Percentiles rank a stretch among this genome's conserved stretches.
These are phyloP conservation scores for Euphorbia peplus DNA, from an alignment of 345 rosid genomes.

Conservation along the genomic window DNA sequence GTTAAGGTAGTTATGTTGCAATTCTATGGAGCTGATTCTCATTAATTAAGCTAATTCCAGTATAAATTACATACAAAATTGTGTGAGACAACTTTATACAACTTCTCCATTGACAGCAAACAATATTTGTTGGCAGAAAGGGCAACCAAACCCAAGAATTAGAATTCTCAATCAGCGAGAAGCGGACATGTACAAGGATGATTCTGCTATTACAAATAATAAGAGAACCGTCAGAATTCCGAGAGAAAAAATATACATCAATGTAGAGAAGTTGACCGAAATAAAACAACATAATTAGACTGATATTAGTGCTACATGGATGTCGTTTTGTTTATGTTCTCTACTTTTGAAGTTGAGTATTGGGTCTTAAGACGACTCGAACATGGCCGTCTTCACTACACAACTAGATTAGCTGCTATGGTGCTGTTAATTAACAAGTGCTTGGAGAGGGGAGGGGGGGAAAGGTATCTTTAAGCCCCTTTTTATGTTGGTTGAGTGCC, in stretches of 20 bases:
- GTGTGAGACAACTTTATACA: constrained; percentile 32
- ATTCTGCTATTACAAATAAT: constrained; percentile 33
- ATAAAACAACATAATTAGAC: background rate
- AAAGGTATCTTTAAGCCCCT: no score
- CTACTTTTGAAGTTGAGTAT: no score
- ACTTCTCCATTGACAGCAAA: constrained; percentile 21
- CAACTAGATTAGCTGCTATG: no score
- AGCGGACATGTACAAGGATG: constrained; percentile 39
- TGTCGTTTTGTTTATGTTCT: no score
- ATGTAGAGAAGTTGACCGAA: background rate
- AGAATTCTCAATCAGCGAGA: constrained; percentile 22
- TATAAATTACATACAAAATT: constrained; percentile 49
- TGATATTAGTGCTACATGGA: background rate
- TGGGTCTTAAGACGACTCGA: no score
- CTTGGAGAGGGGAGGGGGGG: no score
- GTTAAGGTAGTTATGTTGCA: background rate
- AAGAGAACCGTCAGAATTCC: constrained; percentile 6
- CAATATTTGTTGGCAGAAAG: constrained; percentile 11
- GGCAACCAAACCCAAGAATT: constrained; percentile 14
- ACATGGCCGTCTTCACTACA: no score
- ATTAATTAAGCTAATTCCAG: constrained; percentile 38
- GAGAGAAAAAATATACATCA: background rate
- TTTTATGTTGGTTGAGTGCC: no score
- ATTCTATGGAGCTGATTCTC: constrained; percentile 33
- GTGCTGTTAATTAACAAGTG: no score